These are phyloP conservation scores for Gossypium schwendimanii DNA, from an alignment of 441 rosid genomes.

Conservation along the genomic window DNA sequence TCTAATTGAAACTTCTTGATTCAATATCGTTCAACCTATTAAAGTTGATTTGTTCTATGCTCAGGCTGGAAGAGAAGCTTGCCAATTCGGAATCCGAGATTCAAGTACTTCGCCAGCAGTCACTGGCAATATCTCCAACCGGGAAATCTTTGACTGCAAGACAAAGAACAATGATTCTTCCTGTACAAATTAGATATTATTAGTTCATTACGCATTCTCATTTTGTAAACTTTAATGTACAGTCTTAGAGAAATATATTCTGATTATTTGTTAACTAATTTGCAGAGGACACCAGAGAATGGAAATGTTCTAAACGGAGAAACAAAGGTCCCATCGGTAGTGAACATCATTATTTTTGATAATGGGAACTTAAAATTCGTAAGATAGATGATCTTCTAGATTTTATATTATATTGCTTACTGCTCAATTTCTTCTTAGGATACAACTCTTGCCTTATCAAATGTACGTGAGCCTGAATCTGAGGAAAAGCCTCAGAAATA, in stretches of 20 bases:
- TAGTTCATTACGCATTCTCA: slow-evolving; percentile 7
- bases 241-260: slow-evolving; percentile 21
- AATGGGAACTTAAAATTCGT: not conserved
- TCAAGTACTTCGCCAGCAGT: slow-evolving; percentile 99
- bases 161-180: slow-evolving; percentile 63
- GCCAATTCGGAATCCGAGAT: slow-evolving; percentile 96
- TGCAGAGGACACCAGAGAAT: slow-evolving; percentile 50
- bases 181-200: slow-evolving; percentile 36
- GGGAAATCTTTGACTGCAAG: slow-evolving; percentile 69
- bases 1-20: not conserved
- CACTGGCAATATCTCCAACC: slow-evolving; percentile 90
- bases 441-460: slow-evolving; percentile 21
- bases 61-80: slow-evolving; percentile 92
- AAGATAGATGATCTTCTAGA: slow-evolving; percentile 10
- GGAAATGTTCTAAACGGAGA: slow-evolving; percentile 49
- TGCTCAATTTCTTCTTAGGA: slow-evolving; percentile 27
- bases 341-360: slow-evolving; percentile 7
- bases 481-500: slow-evolving; percentile 66
- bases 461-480: slow-evolving; percentile 47
- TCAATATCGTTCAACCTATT: slow-evolving; percentile 5
- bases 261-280: slow-evolving; percentile 18
- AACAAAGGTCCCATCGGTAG: slow-evolving; percentile 51
- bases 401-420: slow-evolving; percentile 13
- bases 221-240: not conserved
- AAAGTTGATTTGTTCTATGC: slow-evolving; percentile 22